Evolutionary conservation across 352 stramenopile genomes (phyloP).

Genomic region (Globisporangium radiosum): DNA sequence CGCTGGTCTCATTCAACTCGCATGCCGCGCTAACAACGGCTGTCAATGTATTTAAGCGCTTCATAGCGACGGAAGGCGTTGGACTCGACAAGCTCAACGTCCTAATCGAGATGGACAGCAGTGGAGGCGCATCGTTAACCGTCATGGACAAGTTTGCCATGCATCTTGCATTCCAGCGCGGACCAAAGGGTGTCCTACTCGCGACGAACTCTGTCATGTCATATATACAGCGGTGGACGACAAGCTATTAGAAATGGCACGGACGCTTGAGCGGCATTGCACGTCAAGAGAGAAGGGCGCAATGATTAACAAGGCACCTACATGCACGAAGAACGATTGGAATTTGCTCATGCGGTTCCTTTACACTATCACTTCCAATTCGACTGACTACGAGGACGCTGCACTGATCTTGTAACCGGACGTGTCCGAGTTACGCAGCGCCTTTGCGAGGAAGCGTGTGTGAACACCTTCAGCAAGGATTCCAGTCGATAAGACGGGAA

Average conservation of each 20-base stretch:
- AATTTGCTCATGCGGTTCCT: conserved; percentile 15
- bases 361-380: conserved; percentile 12
- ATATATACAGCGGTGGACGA: neutral
- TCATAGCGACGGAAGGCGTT: neutral
- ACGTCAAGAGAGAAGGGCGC: conserved; percentile 13
- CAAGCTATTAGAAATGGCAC: neutral
- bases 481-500: no score
- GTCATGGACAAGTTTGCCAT: conserved; percentile 2
- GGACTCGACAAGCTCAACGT: neutral
- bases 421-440: no score
- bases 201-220: neutral
- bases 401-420: conserved; percentile 20
- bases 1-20: neutral
- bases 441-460: no score
- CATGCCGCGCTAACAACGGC: neutral
- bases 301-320: conserved; percentile 22
- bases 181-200: neutral
- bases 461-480: no score
- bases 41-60: conserved; percentile 2
- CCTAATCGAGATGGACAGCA: neutral
- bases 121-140: neutral
- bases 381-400: conserved; percentile 25
- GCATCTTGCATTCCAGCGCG: neutral
- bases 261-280: conserved; percentile 6
- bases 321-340: conserved; percentile 25